These are phyloP conservation scores for Flaveria brownii DNA, from an alignment of 129 eudicot species.

Conservation along the genomic window DNA sequence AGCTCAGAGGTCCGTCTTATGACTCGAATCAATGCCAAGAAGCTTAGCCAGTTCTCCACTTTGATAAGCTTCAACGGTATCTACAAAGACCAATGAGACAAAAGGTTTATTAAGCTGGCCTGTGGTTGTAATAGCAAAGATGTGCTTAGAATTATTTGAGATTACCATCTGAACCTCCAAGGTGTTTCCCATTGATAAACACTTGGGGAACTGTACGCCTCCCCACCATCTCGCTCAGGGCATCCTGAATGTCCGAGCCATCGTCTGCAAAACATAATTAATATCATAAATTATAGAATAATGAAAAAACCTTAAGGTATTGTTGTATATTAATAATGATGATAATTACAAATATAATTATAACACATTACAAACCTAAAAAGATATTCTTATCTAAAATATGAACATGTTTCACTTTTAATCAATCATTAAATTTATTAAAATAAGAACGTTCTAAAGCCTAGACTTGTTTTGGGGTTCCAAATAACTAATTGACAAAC, in stretches of 20 bases:
- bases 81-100: constrained; percentile 36
- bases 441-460: too few relatives aligned
- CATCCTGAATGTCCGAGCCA: constrained; percentile 76
- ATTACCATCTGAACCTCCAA: constrained; percentile 99
- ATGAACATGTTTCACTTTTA: neutral
- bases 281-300: too few relatives aligned
- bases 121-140: neutral
- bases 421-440: too few relatives aligned
- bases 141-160: constrained; percentile 12
- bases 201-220: constrained; percentile 97
- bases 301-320: too few relatives aligned
- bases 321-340: neutral
- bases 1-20: constrained; percentile 37
- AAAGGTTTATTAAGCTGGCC: neutral
- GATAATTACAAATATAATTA: neutral
- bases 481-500: neutral
- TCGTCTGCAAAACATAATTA: constrained; percentile 56
- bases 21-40: constrained; percentile 51
- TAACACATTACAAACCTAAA: neutral
- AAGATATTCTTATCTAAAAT: neutral
- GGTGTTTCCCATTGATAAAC: constrained; percentile 90
- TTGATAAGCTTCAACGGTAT: constrained; percentile 85
- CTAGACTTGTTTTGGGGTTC: too few relatives aligned
- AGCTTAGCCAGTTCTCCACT: constrained; percentile 75
- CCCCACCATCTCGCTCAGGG: constrained; percentile 72